These are phyloP conservation scores for Colletotrichum cordylinicola DNA, from an alignment of 2,329 filamentous ascomycete species.

Conservation along the genomic window DNA sequence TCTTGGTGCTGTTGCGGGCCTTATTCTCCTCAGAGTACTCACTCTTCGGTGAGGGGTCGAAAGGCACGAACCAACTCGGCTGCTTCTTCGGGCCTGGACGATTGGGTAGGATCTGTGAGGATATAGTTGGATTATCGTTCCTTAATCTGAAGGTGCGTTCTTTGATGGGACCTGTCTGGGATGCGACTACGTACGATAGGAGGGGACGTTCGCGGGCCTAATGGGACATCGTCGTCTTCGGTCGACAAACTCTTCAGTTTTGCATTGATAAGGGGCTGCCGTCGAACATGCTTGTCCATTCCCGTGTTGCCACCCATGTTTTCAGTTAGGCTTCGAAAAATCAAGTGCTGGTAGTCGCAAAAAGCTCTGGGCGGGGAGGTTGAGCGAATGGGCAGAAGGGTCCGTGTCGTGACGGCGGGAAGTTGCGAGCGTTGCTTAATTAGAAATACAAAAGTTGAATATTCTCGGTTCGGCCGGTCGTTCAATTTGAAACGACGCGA, in stretches of 20 bases:
- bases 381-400: not conserved
- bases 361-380: not conserved
- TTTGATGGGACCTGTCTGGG: not conserved
- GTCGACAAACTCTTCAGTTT: not conserved
- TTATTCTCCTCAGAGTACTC: not conserved
- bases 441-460: not conserved
- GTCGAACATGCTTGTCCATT: not conserved
- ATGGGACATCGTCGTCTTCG: not conserved
- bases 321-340: not conserved
- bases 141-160: not conserved
- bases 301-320: not conserved
- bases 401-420: not conserved
- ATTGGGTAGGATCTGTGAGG: not conserved
- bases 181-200: not conserved
- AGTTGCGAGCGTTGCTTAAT: not conserved
- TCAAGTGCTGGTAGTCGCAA: not conserved
- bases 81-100: not conserved
- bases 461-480: not conserved
- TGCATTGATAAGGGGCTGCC: not conserved
- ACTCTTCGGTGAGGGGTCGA: not conserved
- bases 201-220: not conserved
- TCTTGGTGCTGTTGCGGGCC: not conserved
- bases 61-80: not conserved
- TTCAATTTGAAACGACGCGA: not conserved
- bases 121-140: not conserved